Evolutionary conservation across 2,329 filamentous ascomycete species (phyloP).

Genomic region (Hypomyces rosellus): DNA sequence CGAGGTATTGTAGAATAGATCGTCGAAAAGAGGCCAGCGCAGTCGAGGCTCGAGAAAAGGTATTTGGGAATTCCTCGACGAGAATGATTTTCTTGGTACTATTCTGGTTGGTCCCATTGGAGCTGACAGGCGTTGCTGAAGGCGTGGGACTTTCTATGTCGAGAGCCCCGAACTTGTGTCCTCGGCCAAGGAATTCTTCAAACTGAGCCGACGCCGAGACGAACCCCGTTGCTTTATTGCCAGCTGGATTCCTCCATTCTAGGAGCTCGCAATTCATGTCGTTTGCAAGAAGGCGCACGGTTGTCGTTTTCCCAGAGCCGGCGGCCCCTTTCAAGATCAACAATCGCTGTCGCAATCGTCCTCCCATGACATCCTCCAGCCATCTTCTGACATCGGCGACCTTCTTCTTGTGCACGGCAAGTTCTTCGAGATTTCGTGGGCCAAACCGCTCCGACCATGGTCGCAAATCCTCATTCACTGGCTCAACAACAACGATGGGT

Average conservation of each 20-base stretch:
- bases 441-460: constrained; percentile 88
- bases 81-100: constrained; percentile 53
- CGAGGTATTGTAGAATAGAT: constrained; percentile 68
- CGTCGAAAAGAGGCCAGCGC: constrained; percentile 66
- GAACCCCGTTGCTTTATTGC: constrained; percentile 52
- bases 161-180: constrained; percentile 72
- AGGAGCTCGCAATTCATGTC: constrained; percentile 71
- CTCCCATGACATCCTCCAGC: constrained; percentile 68
- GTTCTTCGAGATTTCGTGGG: constrained; percentile 67
- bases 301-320: constrained; percentile 89
- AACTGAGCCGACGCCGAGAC: constrained; percentile 74
- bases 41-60: constrained; percentile 59
- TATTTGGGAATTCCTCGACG: constrained; percentile 77
- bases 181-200: constrained; percentile 81
- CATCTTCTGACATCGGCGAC: constrained; percentile 78
- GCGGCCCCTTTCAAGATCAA: constrained; percentile 85
- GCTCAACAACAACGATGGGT: constrained; percentile 20
- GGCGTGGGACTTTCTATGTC: constrained; percentile 33
- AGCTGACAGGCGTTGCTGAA: constrained; percentile 20
- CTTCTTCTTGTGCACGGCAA: constrained; percentile 93
- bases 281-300: constrained; percentile 68
- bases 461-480: constrained; percentile 49
- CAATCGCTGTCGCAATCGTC: constrained; percentile 61
- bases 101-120: constrained; percentile 15
- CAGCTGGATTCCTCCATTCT: constrained; percentile 84